phyloP scores from a whole-genome alignment of 169 alveolate genomes.

The Plasmodium knowlesi region DNA sequence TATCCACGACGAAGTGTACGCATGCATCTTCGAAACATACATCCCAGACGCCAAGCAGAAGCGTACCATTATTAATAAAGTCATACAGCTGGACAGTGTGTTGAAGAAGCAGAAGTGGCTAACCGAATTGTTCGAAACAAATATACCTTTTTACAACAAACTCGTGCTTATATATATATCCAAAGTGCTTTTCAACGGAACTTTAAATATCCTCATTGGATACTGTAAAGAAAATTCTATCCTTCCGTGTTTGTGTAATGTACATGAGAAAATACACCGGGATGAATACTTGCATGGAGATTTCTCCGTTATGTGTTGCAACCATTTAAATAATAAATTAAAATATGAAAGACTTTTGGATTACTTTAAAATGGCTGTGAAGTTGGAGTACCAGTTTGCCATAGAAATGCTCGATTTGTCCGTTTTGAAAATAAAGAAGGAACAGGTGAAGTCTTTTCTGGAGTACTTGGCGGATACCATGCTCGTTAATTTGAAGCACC shows the following conservation, averaged over 20 bases:
- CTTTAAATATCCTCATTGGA: slow-evolving; percentile 49
- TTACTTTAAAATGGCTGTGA: slow-evolving; percentile 75
- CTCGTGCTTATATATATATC: slow-evolving; percentile 57
- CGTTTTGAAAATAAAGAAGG: slow-evolving; percentile 74
- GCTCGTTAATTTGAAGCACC: slow-evolving; percentile 75
- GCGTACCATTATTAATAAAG: slow-evolving; percentile 58
- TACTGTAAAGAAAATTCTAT: slow-evolving; percentile 65
- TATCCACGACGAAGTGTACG: slow-evolving; percentile 91
- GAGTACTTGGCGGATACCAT: slow-evolving; percentile 78
- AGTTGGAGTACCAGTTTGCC: slow-evolving; percentile 78
- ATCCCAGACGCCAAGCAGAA: slow-evolving; percentile 55
- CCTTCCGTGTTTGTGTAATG: slow-evolving; percentile 75
- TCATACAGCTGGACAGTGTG: slow-evolving; percentile 75
- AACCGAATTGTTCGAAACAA: slow-evolving; percentile 33
- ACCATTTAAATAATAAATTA: slow-evolving; percentile 78
- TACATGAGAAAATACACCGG: slow-evolving; percentile 79
- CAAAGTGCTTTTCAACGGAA: slow-evolving; percentile 69
- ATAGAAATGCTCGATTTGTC: slow-evolving; percentile 73
- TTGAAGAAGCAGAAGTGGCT: slow-evolving; percentile 74
- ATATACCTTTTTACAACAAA: slow-evolving; percentile 55
- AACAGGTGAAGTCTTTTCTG: slow-evolving; percentile 77
- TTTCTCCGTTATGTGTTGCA: slow-evolving; percentile 80
- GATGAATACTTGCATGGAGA: slow-evolving; percentile 82
- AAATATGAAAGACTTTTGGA: slow-evolving; percentile 77
- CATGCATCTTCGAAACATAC: slow-evolving; percentile 78